A percentile compares a stretch with the other conserved stretches of the same genome.
These are phyloP conservation scores for Talaromyces thailandensis DNA, from an alignment of 495 filamentous ascomycete genomes.

Conservation along the genomic window DNA sequence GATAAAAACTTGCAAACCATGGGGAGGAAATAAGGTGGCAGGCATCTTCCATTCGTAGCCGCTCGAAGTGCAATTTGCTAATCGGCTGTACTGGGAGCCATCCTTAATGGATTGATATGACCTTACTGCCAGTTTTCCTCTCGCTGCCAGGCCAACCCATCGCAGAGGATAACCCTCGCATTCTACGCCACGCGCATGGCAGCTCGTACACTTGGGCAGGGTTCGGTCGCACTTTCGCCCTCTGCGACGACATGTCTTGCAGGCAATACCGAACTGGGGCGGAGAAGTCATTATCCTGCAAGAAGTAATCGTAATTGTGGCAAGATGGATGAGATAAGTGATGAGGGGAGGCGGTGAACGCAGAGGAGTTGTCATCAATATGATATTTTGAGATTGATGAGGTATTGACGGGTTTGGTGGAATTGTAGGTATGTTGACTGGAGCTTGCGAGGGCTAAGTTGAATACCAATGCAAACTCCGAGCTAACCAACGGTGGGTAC, in stretches of 20 bases:
- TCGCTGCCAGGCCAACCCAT: neutral
- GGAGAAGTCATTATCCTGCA: neutral
- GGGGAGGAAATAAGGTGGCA: neutral
- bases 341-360: too few species aligned
- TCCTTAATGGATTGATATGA: neutral
- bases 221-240: neutral
- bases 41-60: neutral
- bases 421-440: neutral
- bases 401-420: neutral
- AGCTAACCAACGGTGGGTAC: neutral
- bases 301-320: neutral
- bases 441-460: neutral
- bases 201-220: neutral
- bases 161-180: neutral
- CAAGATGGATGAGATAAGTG: neutral
- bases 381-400: neutral
- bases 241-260: neutral
- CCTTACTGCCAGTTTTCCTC: neutral
- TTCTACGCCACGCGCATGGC: neutral
- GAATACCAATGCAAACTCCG: too few species aligned
- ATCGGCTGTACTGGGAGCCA: neutral
- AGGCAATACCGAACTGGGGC: neutral
- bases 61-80: neutral
- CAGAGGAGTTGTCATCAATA: too few species aligned
- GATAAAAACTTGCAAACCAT: neutral